These are phyloP conservation scores for Gracilaria vermiculophylla DNA, from an alignment of 23 red algal species.

Conservation along the genomic window DNA sequence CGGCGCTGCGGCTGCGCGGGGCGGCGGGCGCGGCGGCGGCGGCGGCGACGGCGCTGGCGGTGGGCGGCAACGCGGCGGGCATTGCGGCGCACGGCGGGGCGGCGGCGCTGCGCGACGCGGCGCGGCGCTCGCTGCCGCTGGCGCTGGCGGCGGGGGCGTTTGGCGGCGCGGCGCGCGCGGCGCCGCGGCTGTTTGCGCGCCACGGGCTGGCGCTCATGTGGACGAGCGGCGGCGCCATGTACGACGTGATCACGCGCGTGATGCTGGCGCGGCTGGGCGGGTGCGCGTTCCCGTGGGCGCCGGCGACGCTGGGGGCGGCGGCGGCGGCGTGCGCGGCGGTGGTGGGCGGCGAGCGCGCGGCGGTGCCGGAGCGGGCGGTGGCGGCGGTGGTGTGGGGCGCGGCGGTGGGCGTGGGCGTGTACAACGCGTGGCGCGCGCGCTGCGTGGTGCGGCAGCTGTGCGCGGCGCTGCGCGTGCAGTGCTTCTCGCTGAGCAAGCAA, in stretches of 20 bases:
- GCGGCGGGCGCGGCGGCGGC: neutral
- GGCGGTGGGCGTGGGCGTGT: neutral
- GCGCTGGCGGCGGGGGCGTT: slow-evolving; percentile 21
- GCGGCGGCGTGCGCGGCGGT: slow-evolving; percentile 43
- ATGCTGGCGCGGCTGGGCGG: slow-evolving; percentile 79
- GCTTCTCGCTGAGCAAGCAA: slow-evolving; percentile 50
- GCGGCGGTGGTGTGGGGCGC: slow-evolving; percentile 13
- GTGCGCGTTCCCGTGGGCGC: slow-evolving; percentile 49
- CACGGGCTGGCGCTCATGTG: slow-evolving; percentile 55
- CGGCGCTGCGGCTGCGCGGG: neutral
- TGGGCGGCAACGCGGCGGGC: slow-evolving; percentile 33
- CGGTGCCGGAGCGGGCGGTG: neutral
- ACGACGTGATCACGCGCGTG: slow-evolving; percentile 76
- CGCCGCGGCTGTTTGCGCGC: slow-evolving; percentile 30
- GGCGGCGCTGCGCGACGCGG: neutral
- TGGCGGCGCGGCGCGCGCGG: slow-evolving; percentile 27
- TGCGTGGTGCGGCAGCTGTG: slow-evolving; percentile 71
- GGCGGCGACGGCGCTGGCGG: neutral
- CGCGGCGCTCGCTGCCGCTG: neutral
- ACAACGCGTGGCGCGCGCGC: slow-evolving; percentile 56
- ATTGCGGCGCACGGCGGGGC: slow-evolving; percentile 25
- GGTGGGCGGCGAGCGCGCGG: slow-evolving; percentile 13
- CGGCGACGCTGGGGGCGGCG: slow-evolving; percentile 21
- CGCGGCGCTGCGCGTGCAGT: slow-evolving; percentile 53
- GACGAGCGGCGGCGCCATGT: slow-evolving; percentile 68